A percentile compares a stretch with the other conserved stretches of the same genome.
phyloP scores from a whole-genome alignment of 257 asterid genomes.

The Lycium barbarum region DNA sequence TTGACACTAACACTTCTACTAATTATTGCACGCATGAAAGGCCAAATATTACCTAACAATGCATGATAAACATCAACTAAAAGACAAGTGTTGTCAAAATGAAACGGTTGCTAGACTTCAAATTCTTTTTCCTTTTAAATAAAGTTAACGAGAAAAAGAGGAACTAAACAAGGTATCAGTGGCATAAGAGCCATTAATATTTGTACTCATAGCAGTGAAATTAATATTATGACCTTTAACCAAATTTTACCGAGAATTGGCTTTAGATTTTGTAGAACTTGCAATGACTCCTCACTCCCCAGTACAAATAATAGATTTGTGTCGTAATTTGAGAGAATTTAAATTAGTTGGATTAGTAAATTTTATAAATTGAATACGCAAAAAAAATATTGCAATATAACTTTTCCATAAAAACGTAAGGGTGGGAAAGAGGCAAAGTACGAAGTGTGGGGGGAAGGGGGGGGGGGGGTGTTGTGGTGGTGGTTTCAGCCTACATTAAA shows the following conservation, averaged over 20 bases:
- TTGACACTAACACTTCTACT: constrained; percentile 7
- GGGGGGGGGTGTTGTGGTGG: too few relatives aligned
- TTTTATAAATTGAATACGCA: too few relatives aligned
- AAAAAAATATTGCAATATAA: too few relatives aligned
- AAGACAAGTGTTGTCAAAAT: background rate
- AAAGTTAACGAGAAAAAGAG: background rate
- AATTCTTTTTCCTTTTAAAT: background rate
- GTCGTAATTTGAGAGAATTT: background rate
- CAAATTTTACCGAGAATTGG: background rate
- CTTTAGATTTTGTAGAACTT: background rate
- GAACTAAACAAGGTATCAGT: background rate
- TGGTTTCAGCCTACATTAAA: too few relatives aligned
- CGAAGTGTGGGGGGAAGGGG: too few relatives aligned
- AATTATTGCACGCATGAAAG: constrained; percentile 24
- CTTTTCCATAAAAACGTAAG: too few relatives aligned
- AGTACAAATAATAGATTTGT: background rate
- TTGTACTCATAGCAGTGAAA: background rate
- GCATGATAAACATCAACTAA: background rate
- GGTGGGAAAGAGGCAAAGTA: too few relatives aligned
- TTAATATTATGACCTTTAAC: background rate
- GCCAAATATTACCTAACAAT: constrained; percentile 21
- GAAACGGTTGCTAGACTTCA: background rate
- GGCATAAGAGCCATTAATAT: background rate
- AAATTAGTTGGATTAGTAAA: background rate
- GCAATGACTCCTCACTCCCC: background rate